Conservation (phyloP, 176 grass and related monocot species). For the Ampelocalamus luodianensis region DNA sequence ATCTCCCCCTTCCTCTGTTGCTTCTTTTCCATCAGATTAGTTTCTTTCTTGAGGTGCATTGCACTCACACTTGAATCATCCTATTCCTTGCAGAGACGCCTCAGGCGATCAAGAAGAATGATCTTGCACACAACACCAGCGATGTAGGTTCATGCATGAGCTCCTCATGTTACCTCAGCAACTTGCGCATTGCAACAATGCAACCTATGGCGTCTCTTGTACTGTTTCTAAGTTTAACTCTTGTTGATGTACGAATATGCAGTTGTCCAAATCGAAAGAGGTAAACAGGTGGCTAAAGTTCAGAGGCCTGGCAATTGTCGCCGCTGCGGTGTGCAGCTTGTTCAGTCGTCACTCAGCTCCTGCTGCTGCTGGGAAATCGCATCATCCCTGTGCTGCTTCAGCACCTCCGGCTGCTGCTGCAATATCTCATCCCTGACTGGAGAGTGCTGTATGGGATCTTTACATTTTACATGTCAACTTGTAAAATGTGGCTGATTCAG, state of each 20-base stretch:
- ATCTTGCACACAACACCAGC: neutral
- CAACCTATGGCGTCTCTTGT: neutral
- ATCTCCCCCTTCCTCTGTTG: too few relatives aligned
- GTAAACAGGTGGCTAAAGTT: slow-evolving; percentile 23
- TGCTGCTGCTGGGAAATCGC: neutral
- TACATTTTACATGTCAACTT: slow-evolving; percentile 30
- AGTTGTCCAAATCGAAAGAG: slow-evolving; percentile 33
- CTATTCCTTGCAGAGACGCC: slow-evolving; percentile 45
- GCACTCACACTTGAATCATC: slow-evolving; percentile 1
- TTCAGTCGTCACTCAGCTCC: slow-evolving; percentile 38
- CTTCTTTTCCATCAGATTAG: neutral
- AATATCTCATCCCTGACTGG: slow-evolving; percentile 21
- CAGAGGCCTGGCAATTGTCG: slow-evolving; percentile 37
- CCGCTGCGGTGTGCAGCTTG: slow-evolving; percentile 23
- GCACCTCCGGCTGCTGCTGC: neutral
- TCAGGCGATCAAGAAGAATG: slow-evolving; percentile 25
- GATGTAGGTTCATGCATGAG: slow-evolving; percentile 35
- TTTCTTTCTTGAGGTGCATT: slow-evolving; percentile 14
- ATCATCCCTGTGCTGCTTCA: neutral
- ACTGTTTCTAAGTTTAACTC: neutral
- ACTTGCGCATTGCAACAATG: neutral
- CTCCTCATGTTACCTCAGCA: neutral
- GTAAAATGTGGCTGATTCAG: slow-evolving; percentile 39
- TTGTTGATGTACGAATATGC: neutral
- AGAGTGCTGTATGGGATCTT: slow-evolving; percentile 14